Evolutionary conservation across 2,329 filamentous ascomycete genomes (phyloP), one percentile per base, ranked within the genome.

Genomic region (Emydomyces testavorans): DNA sequence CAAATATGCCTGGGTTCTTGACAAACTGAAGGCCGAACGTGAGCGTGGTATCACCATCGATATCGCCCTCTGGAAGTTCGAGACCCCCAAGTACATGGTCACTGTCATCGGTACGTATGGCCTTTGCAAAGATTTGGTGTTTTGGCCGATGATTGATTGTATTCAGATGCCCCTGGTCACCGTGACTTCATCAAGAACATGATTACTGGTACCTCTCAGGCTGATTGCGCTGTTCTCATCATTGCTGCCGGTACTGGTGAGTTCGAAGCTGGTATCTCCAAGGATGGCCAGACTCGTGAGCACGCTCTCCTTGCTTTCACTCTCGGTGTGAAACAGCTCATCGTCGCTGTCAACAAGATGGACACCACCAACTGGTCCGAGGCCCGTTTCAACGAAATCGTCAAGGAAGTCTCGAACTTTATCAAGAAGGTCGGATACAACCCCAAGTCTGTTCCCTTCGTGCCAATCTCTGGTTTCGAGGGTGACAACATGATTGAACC

Each of bases 131-230:
- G n/a, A n/a, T n/a, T n/a, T n/a, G n/a, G n/a, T n/a, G n/a, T n/a
- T n/a, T n/a, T n/a, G n/a, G n/a, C n/a, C n/a, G n/a, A n/a, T n/a
- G n/a, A n/a, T 29, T 43, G 28, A 35, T 6, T 21, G 11, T 18
- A 16, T 21, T 1, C 60, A 84, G 86, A 98, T 70, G 92, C 92
- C 73, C 92, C 92, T 68, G 92, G 92, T 77, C 92, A 98, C 78
- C 90, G 92, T 92, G 92, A 98, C 72, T 98, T 96, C 82, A 96
- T 98, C 87, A 98, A 98, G 90, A 98, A 96, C 89, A 98, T 98
- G 92, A 98, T 98, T 75, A 96, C 92, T 84, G 92, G 92, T 89
- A 96, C 92, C 70, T 98, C 92, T 74, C 92, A 96, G 85, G 92
- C 92, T 66, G 92, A 98, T 71, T 96, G 92, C 78, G 92, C 92